These are phyloP conservation scores for Colletotrichum sojae DNA, from an alignment of 2,329 filamentous ascomycete genomes.

Conservation along the genomic window DNA sequence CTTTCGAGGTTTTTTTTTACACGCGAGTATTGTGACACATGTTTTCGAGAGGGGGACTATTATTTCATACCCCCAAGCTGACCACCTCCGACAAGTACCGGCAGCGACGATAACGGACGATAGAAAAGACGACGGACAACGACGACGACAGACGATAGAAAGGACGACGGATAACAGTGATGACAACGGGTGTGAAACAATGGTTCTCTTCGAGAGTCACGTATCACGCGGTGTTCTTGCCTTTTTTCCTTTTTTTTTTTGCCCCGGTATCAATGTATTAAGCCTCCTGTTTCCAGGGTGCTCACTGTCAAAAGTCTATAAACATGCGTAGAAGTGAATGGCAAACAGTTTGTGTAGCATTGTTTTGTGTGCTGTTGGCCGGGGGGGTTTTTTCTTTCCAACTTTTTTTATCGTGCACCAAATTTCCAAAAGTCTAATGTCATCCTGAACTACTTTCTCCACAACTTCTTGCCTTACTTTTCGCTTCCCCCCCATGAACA, in stretches of 20 bases:
- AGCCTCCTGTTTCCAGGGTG: neutral
- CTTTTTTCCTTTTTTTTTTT: neutral
- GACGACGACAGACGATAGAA: no score
- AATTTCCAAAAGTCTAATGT: neutral
- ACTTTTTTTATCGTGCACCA: neutral
- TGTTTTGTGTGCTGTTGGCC: slow-evolving; percentile 12
- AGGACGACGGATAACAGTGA: no score
- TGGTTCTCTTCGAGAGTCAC: no score
- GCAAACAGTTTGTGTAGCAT: slow-evolving; percentile 4
- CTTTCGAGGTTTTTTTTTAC: no score
- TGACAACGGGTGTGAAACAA: no score
- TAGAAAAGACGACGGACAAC: no score
- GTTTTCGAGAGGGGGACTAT: no score
- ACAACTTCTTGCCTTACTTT: neutral
- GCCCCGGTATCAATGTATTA: slow-evolving; percentile 17
- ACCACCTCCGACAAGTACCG: no score
- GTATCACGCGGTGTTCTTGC: no score
- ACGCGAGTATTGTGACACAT: no score
- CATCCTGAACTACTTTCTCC: neutral
- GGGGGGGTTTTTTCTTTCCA: slow-evolving; percentile 3
- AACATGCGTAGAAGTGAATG: slow-evolving; percentile 22
- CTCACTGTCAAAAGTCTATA: slow-evolving; percentile 8
- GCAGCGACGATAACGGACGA: no score
- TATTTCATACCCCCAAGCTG: neutral
- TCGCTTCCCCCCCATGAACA: neutral